Base-by-base conservation (phyloP, 768 basidiomycete species). In the Nidula microcarpa region DNA sequence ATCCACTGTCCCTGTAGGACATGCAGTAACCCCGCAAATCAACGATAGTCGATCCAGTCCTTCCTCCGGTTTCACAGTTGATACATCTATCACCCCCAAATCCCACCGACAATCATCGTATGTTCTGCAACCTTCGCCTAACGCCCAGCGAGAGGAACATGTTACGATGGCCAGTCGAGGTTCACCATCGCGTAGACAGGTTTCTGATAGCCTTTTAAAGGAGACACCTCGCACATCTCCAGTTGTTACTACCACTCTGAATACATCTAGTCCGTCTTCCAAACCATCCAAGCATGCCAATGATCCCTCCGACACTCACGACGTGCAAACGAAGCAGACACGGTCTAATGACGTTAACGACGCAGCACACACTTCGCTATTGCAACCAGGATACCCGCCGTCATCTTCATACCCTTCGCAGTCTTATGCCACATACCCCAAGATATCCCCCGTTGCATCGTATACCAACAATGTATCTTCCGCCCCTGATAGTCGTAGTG, bases 171-270 rank as follows among this genome's bases (percentile, higher is more conserved):
- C 3, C n/a, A 10, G n/a, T 44, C 51, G 51, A 9, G 32, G 45
- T 45, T 52, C 51, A 16, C 51, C 51, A 6, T 33, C 51, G 6
- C 51, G 33, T 43, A 52, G 32, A 32, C 43, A 16, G 8, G 7
- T 34, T 30, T 44, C 6, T 23, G 43, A 46, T 43, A 43, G 13
- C 16, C 18, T 16, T 23, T 36, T 30, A 37, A 43, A 54, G 14
- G 56, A 57, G 4, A 46, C 30, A 3, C 30, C 35, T 36, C 50
- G 53, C 33, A 48, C 30, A 46, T 45, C 44, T 48, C 48, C 44
- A 47, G 47, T 33, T 5, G 11, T 33, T 30, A 13, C 8, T 11
- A 33, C 17, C 9, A 13, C 30, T 13, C 48, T 32, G 33, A 36
- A 11, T 33, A 17, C 13, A 41, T n/a, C 30, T 32, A n/a, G 32